Base-by-base conservation (phyloP, 2,329 filamentous ascomycete genomes). In the Penicillium janthinellum region DNA sequence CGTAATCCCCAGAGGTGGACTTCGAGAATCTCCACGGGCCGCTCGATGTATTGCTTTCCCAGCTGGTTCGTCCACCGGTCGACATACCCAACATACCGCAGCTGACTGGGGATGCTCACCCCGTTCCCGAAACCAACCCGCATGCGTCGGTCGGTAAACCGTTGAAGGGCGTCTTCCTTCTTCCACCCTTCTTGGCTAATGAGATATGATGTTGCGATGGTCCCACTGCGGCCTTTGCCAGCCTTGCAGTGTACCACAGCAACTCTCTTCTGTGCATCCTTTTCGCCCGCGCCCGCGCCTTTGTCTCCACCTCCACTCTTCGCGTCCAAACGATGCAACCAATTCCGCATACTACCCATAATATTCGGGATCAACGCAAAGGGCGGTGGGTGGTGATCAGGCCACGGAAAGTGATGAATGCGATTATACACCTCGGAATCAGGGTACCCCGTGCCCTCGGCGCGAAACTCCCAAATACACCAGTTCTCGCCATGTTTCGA, bases 381-480 rank as follows among this genome's bases (percentile, higher is more conserved):
- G 0, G 95, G 95, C 54, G 95, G 95, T 3, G 95, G 95, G 73
- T 99, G 95, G 73, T 99, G 95, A 73, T 99, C 95, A 0, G 95
- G 95, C 87, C 91, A 99, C 0, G 95, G 95, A 71, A 93, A 98
- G 77, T 99, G 95, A 64, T 89, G 86, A 64, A 98, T 88, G 3
- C 93, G 85, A 37, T 86, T 84, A 73, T 96, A 92, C 1, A 99
- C 94, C 59, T 93, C 90, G 17, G 88, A 85, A 72, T 99, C 95
- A 0, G 92, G 92, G 71, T 99, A 99, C 1, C 95, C 95, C 0
- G 95, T 97, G 5, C 95, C 95, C 75, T 99, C 95, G 38, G 92
- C 95, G 48, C 95, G 88, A 70, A 99, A 99, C 78, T 99, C 95
- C 92, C 94, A 99, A 70, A 99, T 96, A 3, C 90, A 88, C 95